A percentile compares a stretch with the other conserved stretches of the same genome.
phyloP scores from a whole-genome alignment of 192 early-diverging fungal species.

The Linnemannia hyalina region DNA sequence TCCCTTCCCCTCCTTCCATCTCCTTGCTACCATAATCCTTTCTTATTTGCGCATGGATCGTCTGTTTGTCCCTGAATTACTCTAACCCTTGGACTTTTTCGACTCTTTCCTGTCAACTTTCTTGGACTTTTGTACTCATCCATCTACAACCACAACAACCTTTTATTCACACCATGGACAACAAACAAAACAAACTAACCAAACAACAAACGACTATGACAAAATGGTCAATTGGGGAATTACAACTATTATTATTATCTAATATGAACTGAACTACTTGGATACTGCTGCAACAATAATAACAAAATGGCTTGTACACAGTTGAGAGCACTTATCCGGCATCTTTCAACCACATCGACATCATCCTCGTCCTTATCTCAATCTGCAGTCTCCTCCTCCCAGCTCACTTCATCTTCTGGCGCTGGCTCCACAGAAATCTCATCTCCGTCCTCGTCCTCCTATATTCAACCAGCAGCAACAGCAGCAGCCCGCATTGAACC shows the following conservation, averaged over 20 bases:
- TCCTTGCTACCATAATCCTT: background rate
- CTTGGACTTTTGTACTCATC: background rate
- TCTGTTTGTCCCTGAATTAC: constrained; percentile 1
- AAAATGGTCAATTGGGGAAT: too few relatives aligned
- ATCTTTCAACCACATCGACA: constrained; percentile 33
- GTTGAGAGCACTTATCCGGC: constrained; percentile 48
- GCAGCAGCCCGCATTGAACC: background rate
- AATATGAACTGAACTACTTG: background rate
- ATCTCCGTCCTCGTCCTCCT: constrained; percentile 8
- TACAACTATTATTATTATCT: background rate
- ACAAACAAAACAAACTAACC: background rate
- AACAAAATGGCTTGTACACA: background rate
- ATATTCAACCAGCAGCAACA: too few relatives aligned
- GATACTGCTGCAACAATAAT: background rate
- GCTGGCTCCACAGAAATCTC: constrained; percentile 16
- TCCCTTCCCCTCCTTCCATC: background rate
- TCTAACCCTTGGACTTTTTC: background rate
- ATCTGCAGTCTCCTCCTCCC: background rate
- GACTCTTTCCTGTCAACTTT: background rate
- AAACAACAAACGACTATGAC: background rate
- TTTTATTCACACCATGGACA: background rate
- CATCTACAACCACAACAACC: background rate
- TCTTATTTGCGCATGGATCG: constrained; percentile 9
- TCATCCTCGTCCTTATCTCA: constrained; percentile 7
- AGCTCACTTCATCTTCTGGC: background rate